Evolutionary conservation across 805 yeast species (phyloP), one percentile per base, ranked within the genome.

Genomic region (Spencermartinsiella europaea): DNA sequence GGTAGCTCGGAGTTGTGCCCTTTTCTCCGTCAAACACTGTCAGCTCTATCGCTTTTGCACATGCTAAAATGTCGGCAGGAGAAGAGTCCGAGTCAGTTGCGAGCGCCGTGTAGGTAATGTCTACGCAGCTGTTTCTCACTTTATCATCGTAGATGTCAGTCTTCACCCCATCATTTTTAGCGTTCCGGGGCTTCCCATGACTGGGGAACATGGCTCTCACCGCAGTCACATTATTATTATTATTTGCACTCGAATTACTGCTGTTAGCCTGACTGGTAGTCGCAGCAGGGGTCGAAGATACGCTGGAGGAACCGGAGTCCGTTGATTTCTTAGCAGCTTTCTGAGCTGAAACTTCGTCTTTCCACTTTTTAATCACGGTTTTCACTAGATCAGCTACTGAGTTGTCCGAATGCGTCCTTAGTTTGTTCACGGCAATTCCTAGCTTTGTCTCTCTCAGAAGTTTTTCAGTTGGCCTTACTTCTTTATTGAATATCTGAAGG

Each of bases 391-490:
- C 67, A 10, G 83, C 72, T 39, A 93, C 76, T 20, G 60, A 59
- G 28, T 61, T 65, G 55, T 89, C 95, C 19, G 75, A 51, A 64
- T 85, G 86, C 5, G 85, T 68, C 53, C 95, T 79, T 59, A 85
- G 79, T 66, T 87, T 89, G 69, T 93, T 93, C 36, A 93, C 97
- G 5, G 90, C 91, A 15, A 93, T 91, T 53, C 99, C 99, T n/a
- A 93, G 91, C 65, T 88, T 89, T 5, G 99, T 93, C 60, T 91
- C 95, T 59, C 97, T 77, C 43, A 91, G 72, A 31, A 91, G 71
- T 62, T 81, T 78, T 61, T 91, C 98, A 1, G 95, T 81, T 7
- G 98, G 96, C 55, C 73, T 71, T 44, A 88, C 85, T 10, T 85
- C 86, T 47, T 74, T 77, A 55, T 83, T 80, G 50, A 91, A 69